Evolutionary conservation across 2,329 filamentous ascomycete genomes (phyloP), one percentile per base, ranked within the genome.

Genomic region (Fusarium continuum): DNA sequence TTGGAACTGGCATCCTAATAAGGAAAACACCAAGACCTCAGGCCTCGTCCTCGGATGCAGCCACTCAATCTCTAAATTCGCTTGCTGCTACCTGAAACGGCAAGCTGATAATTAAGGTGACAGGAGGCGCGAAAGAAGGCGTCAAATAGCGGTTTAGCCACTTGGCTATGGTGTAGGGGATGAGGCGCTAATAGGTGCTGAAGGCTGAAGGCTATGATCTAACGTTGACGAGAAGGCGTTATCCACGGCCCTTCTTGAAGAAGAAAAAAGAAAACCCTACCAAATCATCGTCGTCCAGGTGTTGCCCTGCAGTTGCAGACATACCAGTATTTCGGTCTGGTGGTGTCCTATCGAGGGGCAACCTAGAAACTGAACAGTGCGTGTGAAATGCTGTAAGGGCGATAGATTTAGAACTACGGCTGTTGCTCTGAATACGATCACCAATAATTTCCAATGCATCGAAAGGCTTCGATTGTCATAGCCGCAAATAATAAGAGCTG

Each of bases 81-180:
- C 23, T 49, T 61, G 38, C 16, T 26, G 16, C n/a, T 40, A 35
- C 55, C 40, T 13, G 8, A 61, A 55, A 40, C 23, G 32, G 57
- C 1, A 61, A 61, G 56, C 38, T 22, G 13, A 22, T 35, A 9
- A 1, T 11, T 11, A 14, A 35, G 4, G 14, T 25, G 13, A 17
- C 17, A 35, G 8, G 19, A 44, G 13, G 2, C 17, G 14, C 10
- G 29, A 23, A 11, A 34, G 8, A 16, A 9, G 54, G 48, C 43
- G 41, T 49, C n/a, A 8, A 61, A 61, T 44, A 61, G 49, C 31
- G 4, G 14, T 26, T 4, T 32, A 48, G 48, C 41, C 48, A 61
- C 11, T 39, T 32, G 5, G 4, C 7, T 13, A 3, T 48, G 40
- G 55, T 60, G 56, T 60, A 32, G 17, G 41, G 55, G 22, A 8